Conservation (phyloP, 768 basidiomycete species). For the Wakefieldia striispora region DNA sequence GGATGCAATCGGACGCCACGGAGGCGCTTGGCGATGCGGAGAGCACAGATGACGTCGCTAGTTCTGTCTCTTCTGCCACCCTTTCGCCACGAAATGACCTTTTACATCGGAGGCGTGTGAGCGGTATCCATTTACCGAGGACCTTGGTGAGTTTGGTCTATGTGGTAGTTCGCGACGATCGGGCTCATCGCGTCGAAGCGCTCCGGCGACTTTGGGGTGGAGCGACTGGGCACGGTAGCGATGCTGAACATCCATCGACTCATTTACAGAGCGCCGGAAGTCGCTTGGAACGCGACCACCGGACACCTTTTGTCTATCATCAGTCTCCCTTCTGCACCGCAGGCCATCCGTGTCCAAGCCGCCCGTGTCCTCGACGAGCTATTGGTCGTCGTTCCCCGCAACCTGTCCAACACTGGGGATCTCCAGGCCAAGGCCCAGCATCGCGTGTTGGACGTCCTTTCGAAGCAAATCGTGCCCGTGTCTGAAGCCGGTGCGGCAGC, state of each 20-base stretch:
- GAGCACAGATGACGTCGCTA: conserved; percentile 33
- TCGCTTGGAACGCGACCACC: conserved; percentile 84
- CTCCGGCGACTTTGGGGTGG: conserved; percentile 93
- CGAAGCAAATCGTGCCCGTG: conserved; percentile 65
- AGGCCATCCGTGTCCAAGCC: conserved; percentile 82
- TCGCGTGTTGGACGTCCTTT: conserved; percentile 82
- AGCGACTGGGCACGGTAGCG: conserved; percentile 76
- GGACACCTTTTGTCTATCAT: conserved; percentile 78
- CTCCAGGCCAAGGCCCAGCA: conserved; percentile 71
- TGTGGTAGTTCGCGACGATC: background rate
- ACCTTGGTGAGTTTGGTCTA: conserved; percentile 56
- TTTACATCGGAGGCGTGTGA: conserved; percentile 68
- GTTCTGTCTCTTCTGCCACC: conserved; percentile 31
- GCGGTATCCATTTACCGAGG: conserved; percentile 83
- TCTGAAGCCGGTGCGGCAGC: conserved; percentile 41
- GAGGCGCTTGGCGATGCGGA: conserved; percentile 29
- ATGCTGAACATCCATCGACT: conserved; percentile 85
- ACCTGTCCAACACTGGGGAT: conserved; percentile 57
- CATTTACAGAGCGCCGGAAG: conserved; percentile 74
- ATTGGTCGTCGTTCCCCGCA: conserved; percentile 72
- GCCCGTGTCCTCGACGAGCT: conserved; percentile 86
- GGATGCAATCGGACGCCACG: conserved; percentile 62
- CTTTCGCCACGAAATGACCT: conserved; percentile 42
- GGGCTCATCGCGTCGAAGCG: conserved; percentile 44
- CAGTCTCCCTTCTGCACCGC: conserved; percentile 65